These are phyloP conservation scores for Chaetomium sp. DNA, from an alignment of 2,329 filamentous ascomycete species.

Conservation along the genomic window DNA sequence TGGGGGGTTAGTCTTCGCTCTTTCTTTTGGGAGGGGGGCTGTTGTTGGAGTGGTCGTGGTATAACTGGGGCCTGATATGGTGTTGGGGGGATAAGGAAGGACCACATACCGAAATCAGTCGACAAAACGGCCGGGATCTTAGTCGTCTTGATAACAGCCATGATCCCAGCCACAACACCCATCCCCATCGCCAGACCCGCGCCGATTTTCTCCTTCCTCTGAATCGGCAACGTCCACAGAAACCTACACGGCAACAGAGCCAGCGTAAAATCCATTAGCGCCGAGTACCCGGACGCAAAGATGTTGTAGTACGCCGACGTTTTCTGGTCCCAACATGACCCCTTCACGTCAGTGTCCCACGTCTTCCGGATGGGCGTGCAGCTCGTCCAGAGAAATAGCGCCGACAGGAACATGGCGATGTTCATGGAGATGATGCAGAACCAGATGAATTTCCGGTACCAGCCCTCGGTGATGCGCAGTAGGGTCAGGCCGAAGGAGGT, in stretches of 20 bases:
- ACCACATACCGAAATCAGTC: conserved; percentile 1
- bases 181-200: conserved; percentile 30
- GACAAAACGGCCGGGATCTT: conserved; percentile 14
- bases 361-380: conserved; percentile 24
- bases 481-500: conserved; percentile 34
- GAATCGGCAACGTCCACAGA: conserved; percentile 28
- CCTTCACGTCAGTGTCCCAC: conserved; percentile 20
- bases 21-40: not conserved
- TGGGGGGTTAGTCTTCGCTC: too few relatives aligned
- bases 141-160: conserved; percentile 13
- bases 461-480: conserved; percentile 28
- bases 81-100: not conserved
- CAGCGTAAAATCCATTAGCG: conserved; percentile 23
- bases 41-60: not conserved
- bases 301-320: conserved; percentile 23
- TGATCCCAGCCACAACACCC: conserved; percentile 22
- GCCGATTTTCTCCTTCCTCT: conserved; percentile 27
- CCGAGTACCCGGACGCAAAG: conserved; percentile 22
- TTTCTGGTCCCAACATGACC: conserved; percentile 24
- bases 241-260: conserved; percentile 28
- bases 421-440: conserved; percentile 29
- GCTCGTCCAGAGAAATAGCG: conserved; percentile 24
- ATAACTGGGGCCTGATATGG: not conserved
- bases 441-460: conserved; percentile 26
- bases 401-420: conserved; percentile 24